These are phyloP conservation scores for Amanita rubescens DNA, from an alignment of 768 basidiomycete species.

Conservation along the genomic window DNA sequence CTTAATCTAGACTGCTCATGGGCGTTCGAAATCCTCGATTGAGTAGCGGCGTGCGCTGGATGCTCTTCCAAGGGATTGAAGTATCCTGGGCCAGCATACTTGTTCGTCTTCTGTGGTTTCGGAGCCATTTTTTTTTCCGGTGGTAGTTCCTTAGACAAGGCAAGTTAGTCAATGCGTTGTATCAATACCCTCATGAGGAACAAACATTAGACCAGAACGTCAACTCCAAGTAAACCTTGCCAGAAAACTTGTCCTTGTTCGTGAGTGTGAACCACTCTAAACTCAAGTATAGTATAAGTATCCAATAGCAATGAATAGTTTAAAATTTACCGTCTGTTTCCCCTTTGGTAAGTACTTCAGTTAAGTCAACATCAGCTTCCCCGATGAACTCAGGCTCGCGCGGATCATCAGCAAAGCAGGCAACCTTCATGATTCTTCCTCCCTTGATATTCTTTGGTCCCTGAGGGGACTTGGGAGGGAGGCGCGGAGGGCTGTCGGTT, in stretches of 20 bases:
- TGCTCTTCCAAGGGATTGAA: conserved; percentile 51
- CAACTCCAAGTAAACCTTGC: conserved; percentile 92
- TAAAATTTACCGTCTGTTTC: conserved; percentile 78
- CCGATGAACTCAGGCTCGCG: conserved; percentile 96
- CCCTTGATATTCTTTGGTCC: conserved; percentile 52
- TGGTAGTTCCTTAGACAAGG: conserved; percentile 52
- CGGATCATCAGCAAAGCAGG: conserved; percentile 92
- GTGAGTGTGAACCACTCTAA: conserved; percentile 91
- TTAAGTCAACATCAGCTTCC: conserved; percentile 81
- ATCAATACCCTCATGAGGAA: conserved; percentile 13
- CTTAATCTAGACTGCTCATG: conserved; percentile 33
- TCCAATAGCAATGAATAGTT: neutral
- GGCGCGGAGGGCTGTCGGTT: conserved; percentile 52
- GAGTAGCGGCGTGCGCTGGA: conserved; percentile 4
- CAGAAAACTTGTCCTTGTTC: conserved; percentile 89
- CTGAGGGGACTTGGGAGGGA: conserved; percentile 56
- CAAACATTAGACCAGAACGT: conserved; percentile 95
- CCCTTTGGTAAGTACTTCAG: conserved; percentile 86
- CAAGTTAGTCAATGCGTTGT: neutral
- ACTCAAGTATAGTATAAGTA: conserved; percentile 6
- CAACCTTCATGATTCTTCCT: conserved; percentile 67
- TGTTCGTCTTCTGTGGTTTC: conserved; percentile 43
- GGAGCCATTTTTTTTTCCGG: conserved; percentile 65
- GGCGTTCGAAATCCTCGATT: conserved; percentile 8
- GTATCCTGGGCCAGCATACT: conserved; percentile 72